Percentiles rank a stretch among this genome's conserved stretches.
phyloP scores from a whole-genome alignment of 805 yeast genomes.

The Isabelozyma gotoi region DNA sequence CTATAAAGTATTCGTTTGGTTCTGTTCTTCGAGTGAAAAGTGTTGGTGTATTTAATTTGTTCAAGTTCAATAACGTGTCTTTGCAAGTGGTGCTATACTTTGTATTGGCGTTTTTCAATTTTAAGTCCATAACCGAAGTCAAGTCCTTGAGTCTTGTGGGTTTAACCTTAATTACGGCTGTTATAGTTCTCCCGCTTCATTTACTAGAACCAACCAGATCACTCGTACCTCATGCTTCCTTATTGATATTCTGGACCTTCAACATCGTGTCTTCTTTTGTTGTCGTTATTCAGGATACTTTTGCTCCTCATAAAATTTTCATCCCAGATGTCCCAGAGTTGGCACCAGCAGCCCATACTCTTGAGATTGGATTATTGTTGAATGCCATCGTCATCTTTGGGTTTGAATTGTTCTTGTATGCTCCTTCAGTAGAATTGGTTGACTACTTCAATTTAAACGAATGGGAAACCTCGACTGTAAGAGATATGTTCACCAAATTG shows the following conservation, averaged over 20 bases:
- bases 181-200: slow-evolving; percentile 42
- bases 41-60: slow-evolving; percentile 15
- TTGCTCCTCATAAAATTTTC: slow-evolving; percentile 13
- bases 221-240: slow-evolving; percentile 34
- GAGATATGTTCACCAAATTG: slow-evolving; percentile 10
- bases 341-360: slow-evolving; percentile 1
- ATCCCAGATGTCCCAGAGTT: slow-evolving; percentile 1
- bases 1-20: slow-evolving; percentile 18
- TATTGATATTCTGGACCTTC: slow-evolving; percentile 40
- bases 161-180: slow-evolving; percentile 2
- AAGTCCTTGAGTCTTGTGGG: slow-evolving; percentile 7
- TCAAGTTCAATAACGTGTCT: slow-evolving; percentile 14
- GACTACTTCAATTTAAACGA: slow-evolving; percentile 14
- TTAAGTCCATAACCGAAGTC: slow-evolving; percentile 1
- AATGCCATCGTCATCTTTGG: slow-evolving; percentile 12
- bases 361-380: slow-evolving; percentile 15
- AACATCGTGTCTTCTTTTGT: slow-evolving; percentile 8
- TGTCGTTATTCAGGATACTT: slow-evolving; percentile 16
- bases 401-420: slow-evolving; percentile 15
- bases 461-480: slow-evolving; percentile 7
- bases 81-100: slow-evolving; percentile 11
- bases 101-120: slow-evolving; percentile 8
- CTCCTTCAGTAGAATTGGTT: slow-evolving; percentile 17
- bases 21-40: slow-evolving; percentile 12
- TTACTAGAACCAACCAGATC: slow-evolving; percentile 43